These are phyloP conservation scores for Ilyonectria destructans DNA, from an alignment of 2,329 filamentous ascomycete species.

Conservation along the genomic window DNA sequence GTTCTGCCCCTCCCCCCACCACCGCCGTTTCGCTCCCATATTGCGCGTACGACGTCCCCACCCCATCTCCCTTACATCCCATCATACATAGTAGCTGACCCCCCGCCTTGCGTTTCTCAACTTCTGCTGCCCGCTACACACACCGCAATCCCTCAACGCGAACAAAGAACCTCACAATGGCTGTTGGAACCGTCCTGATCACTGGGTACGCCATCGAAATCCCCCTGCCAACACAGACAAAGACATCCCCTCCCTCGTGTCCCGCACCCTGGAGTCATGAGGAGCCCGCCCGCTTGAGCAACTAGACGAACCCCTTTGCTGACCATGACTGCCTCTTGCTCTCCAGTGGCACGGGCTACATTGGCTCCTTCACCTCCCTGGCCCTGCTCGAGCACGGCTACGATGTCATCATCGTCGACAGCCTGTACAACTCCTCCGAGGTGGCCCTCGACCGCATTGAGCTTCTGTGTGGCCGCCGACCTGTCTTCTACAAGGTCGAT, in stretches of 20 bases:
- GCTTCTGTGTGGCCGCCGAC: constrained; percentile 90
- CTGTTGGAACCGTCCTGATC: constrained; percentile 89
- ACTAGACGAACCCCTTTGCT: constrained; percentile 37
- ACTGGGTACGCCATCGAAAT: constrained; percentile 77
- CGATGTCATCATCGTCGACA: constrained; percentile 97
- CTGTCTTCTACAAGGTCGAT: constrained; percentile 88
- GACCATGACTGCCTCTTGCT: constrained; percentile 29
- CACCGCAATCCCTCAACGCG: constrained; percentile 39
- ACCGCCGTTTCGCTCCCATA: not conserved
- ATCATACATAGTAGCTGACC: constrained; percentile 6
- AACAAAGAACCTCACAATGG: constrained; percentile 69
- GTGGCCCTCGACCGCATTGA: constrained; percentile 96
- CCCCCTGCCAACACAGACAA: constrained; percentile 23
- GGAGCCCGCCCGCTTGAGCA: not conserved
- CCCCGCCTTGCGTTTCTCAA: constrained; percentile 20
- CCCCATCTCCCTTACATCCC: constrained; percentile 2
- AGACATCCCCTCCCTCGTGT: constrained; percentile 11
- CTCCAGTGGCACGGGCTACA: constrained; percentile 95
- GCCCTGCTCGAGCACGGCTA: constrained; percentile 94
- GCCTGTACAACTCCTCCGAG: constrained; percentile 95
- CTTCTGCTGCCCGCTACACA: constrained; percentile 23
- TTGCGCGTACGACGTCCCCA: constrained; percentile 17
- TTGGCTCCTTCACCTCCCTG: constrained; percentile 96
- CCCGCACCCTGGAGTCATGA: not conserved
- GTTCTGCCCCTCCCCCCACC: constrained; percentile 7